These are phyloP conservation scores for Talaromyces islandicus DNA, from an alignment of 2,329 filamentous ascomycete species.

Conservation along the genomic window DNA sequence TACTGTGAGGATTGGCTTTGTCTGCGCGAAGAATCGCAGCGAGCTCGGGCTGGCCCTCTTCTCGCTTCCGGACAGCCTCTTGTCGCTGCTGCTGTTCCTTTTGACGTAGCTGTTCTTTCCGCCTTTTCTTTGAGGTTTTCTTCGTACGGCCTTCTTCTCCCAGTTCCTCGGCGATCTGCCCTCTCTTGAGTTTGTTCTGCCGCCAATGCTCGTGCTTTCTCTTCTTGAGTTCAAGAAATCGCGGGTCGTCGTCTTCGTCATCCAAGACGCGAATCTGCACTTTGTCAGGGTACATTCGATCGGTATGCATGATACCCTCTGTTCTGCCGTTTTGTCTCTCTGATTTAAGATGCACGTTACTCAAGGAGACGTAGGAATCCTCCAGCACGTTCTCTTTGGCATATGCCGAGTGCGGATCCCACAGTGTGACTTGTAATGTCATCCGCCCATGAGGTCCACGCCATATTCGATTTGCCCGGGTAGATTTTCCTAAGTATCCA, in stretches of 20 bases:
- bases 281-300: conserved; percentile 47
- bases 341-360: conserved; percentile 65
- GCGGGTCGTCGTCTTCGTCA: conserved; percentile 36
- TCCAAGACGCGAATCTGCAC: conserved; percentile 55
- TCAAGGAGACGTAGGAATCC: conserved; percentile 60
- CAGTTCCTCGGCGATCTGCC: conserved; percentile 13
- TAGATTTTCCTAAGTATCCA: conserved; percentile 41
- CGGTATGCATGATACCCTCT: conserved; percentile 66
- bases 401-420: conserved; percentile 58
- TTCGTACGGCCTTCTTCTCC: conserved; percentile 28
- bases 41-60: conserved; percentile 25
- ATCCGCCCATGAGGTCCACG: conserved; percentile 67
- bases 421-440: conserved; percentile 67
- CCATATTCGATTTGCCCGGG: conserved; percentile 48
- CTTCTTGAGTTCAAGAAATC: conserved; percentile 53
- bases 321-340: conserved; percentile 49
- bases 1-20: conserved; percentile 38
- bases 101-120: conserved; percentile 23
- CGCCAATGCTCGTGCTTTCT: conserved; percentile 62
- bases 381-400: conserved; percentile 51
- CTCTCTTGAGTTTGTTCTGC: conserved; percentile 38
- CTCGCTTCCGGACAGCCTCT: conserved; percentile 17
- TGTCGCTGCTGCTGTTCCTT: conserved; percentile 29
- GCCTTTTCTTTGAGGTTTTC: conserved; percentile 30
- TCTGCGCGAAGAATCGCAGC: conserved; percentile 19